Percentiles rank a stretch among this genome's conserved stretches.
phyloP scores from a whole-genome alignment of 306 rosid species.

The Astragalus membranaceus region DNA sequence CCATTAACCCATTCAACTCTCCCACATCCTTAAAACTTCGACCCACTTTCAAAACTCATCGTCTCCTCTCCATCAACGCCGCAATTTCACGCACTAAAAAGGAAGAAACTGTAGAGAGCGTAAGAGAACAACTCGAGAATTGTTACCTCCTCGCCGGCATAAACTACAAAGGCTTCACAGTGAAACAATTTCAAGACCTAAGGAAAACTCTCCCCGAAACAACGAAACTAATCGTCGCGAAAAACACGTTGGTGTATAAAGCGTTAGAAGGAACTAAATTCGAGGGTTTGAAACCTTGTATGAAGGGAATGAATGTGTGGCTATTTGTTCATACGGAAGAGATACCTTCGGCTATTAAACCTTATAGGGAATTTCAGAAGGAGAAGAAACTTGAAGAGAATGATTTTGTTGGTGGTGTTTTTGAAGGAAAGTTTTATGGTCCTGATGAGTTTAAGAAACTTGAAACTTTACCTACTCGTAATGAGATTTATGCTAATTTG shows the following conservation, averaged over 20 bases:
- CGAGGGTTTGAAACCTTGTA: slow-evolving; percentile 79
- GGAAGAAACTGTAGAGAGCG: slow-evolving; percentile 70
- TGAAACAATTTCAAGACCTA: slow-evolving; percentile 82
- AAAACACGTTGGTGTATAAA: slow-evolving; percentile 82
- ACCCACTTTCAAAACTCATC: slow-evolving; percentile 8
- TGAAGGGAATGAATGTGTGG: slow-evolving; percentile 97
- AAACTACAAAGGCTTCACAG: slow-evolving; percentile 84
- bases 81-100: slow-evolving; percentile 79
- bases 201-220: slow-evolving; percentile 61
- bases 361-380: slow-evolving; percentile 78
- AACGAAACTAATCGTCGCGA: slow-evolving; percentile 70
- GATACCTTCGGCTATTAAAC: slow-evolving; percentile 77
- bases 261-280: slow-evolving; percentile 79
- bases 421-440: slow-evolving; percentile 82
- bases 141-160: slow-evolving; percentile 80
- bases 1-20: slow-evolving; percentile 36
- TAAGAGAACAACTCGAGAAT: slow-evolving; percentile 57
- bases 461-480: slow-evolving; percentile 72
- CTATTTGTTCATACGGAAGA: slow-evolving; percentile 89
- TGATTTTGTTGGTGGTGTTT: slow-evolving; percentile 82
- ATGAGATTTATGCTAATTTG: slow-evolving; percentile 68
- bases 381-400: slow-evolving; percentile 77
- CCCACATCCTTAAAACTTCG: slow-evolving; percentile 11
- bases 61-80: slow-evolving; percentile 38
- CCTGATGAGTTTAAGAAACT: slow-evolving; percentile 65